phyloP scores from a whole-genome alignment of 805 yeast species.

The Priceomyces carsonii region DNA sequence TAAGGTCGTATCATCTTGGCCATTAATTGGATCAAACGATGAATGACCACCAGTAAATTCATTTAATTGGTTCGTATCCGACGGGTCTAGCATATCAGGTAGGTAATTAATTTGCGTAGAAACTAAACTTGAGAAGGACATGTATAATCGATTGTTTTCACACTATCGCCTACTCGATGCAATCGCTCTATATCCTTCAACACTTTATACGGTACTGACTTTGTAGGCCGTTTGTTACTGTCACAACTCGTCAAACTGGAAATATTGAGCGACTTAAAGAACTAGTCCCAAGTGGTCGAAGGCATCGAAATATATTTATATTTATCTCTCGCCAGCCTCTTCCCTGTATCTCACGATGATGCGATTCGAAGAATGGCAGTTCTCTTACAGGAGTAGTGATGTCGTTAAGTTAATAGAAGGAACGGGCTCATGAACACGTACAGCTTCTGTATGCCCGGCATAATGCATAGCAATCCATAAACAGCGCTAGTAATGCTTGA shows the following conservation, averaged over 20 bases:
- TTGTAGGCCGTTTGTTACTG: too few relatives aligned
- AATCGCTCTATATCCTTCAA: too few relatives aligned
- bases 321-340: conserved; percentile 3
- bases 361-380: conserved; percentile 6
- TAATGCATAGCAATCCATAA: too few relatives aligned
- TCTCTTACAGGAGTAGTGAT: conserved; percentile 6
- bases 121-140: conserved; percentile 13
- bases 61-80: conserved; percentile 13
- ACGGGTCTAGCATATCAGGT: conserved; percentile 19
- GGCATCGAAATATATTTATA: conserved; percentile 5
- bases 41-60: conserved; percentile 9
- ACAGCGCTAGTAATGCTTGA: too few relatives aligned
- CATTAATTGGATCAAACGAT: conserved; percentile 5
- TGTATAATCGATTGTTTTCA: too few relatives aligned
- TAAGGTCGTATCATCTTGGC: conserved; percentile 5
- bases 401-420: conserved; percentile 2
- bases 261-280: too few relatives aligned
- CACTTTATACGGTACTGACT: too few relatives aligned
- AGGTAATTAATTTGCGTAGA: conserved; percentile 10
- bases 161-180: too few relatives aligned
- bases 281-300: too few relatives aligned
- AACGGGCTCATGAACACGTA: conserved; percentile 5
- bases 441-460: too few relatives aligned
- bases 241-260: too few relatives aligned
- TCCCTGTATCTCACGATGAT: conserved; percentile 3